Conservation (phyloP, 73 alveolate species). For the Stentor coeruleus region DNA sequence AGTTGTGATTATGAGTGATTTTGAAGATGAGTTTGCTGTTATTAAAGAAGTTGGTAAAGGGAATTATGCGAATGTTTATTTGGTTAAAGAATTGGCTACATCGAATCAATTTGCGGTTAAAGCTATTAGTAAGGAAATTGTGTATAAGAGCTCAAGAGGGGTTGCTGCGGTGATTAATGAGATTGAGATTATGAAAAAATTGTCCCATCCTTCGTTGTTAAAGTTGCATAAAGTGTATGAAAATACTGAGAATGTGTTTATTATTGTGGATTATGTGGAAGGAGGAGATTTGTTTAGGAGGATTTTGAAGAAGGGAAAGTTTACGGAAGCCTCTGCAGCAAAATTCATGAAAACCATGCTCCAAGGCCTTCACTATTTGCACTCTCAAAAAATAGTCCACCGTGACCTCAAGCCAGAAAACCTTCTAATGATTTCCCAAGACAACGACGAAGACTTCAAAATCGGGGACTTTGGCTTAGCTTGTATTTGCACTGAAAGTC, state of each 20-base stretch:
- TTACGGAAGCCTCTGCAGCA: constrained; percentile 1
- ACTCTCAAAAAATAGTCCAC: constrained; percentile 40
- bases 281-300: constrained; percentile 23
- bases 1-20: too few species aligned
- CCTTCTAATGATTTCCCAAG: constrained; percentile 45
- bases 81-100: neutral
- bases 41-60: too few species aligned
- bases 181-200: neutral
- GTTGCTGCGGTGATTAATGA: constrained; percentile 7
- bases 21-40: too few species aligned
- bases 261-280: constrained; percentile 14
- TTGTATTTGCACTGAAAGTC: constrained; percentile 19
- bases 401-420: constrained; percentile 68
- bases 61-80: neutral
- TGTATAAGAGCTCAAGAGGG: constrained; percentile 13
- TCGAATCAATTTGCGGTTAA: neutral
- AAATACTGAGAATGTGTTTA: neutral
- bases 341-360: neutral
- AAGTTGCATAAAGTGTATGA: constrained; percentile 1
- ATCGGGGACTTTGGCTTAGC: constrained; percentile 73
- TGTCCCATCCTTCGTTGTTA: neutral
- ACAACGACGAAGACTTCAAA: constrained; percentile 54
- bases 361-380: constrained; percentile 1
- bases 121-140: neutral
- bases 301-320: neutral